phyloP scores from a whole-genome alignment of 164 flowering plant species.

The Vitis riparia region DNA sequence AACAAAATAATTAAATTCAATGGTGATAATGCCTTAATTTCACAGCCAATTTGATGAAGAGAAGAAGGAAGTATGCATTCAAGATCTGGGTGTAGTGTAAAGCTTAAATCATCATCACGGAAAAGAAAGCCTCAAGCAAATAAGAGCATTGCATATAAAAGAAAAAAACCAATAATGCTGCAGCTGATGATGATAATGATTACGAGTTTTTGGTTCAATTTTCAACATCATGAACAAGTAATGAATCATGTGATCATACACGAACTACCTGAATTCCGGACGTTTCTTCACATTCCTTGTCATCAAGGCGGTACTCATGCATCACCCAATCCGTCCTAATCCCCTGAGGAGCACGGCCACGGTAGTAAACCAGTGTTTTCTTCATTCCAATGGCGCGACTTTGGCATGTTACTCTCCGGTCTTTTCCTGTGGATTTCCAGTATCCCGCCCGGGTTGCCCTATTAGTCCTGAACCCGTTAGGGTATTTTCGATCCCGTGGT shows the following conservation, averaged over 20 bases:
- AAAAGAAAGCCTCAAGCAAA: no score
- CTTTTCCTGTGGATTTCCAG: slow-evolving; percentile 94
- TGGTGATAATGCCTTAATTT: no score
- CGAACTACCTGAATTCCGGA: slow-evolving; percentile 68
- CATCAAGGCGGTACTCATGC: slow-evolving; percentile 90
- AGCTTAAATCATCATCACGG: no score
- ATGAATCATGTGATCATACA: neutral
- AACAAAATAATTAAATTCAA: no score
- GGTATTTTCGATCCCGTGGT: slow-evolving; percentile 83
- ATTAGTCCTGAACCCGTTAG: slow-evolving; percentile 86
- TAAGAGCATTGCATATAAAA: no score
- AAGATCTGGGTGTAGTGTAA: no score
- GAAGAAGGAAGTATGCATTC: no score
- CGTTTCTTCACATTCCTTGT: slow-evolving; percentile 72
- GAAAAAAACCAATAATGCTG: no score
- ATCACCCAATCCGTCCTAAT: slow-evolving; percentile 86
- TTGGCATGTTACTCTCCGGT: slow-evolving; percentile 64
- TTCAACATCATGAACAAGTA: neutral
- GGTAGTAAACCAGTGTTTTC: slow-evolving; percentile 78
- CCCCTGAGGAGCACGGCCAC: slow-evolving; percentile 84
- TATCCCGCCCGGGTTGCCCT: slow-evolving; percentile 87
- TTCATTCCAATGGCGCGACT: slow-evolving; percentile 79
- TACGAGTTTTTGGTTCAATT: no score
- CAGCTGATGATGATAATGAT: no score
- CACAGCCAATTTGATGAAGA: no score